phyloP scores from a whole-genome alignment of 2,329 filamentous ascomycete species.

The Epichloe brachyelytri region DNA sequence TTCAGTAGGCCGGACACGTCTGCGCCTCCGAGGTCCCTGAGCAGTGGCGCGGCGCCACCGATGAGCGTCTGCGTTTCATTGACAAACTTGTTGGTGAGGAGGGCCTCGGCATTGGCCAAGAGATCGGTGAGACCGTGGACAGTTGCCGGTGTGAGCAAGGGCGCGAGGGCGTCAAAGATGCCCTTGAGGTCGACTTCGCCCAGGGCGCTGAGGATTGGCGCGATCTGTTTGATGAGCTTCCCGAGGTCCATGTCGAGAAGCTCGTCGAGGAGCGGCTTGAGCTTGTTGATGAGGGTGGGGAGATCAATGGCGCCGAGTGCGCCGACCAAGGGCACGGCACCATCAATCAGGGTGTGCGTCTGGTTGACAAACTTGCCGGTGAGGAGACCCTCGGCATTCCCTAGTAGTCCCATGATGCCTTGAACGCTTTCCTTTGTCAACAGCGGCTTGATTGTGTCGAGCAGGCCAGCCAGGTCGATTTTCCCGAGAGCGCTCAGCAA shows the following conservation, averaged over 20 bases:
- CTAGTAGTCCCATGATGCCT: conserved; percentile 20
- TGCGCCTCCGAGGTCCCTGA: conserved; percentile 21
- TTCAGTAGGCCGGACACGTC: conserved; percentile 25
- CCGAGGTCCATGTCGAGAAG: conserved; percentile 18
- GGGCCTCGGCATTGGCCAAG: conserved; percentile 23
- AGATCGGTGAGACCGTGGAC: conserved; percentile 23
- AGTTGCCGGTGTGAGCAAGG: conserved; percentile 21
- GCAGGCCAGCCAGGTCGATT: conserved; percentile 20
- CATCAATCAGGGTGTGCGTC: conserved; percentile 19
- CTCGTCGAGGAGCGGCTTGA: conserved; percentile 18
- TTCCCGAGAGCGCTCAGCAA: conserved; percentile 18
- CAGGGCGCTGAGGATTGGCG: conserved; percentile 18
- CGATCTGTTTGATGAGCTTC: conserved; percentile 14
- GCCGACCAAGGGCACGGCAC: conserved; percentile 23
- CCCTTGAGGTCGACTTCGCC: conserved; percentile 21
- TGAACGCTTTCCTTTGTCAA: conserved; percentile 20
- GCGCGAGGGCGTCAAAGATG: conserved; percentile 20
- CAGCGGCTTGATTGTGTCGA: conserved; percentile 20
- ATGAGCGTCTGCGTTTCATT: conserved; percentile 27
- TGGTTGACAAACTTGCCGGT: conserved; percentile 18
- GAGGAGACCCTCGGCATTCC: conserved; percentile 23
- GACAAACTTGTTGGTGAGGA: conserved; percentile 26
- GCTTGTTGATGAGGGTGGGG: conserved; percentile 16
- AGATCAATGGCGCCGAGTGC: conserved; percentile 23
- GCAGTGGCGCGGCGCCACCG: conserved; percentile 23